Conservation (phyloP, 176 grass and related monocot species). For the Oryza punctata region DNA sequence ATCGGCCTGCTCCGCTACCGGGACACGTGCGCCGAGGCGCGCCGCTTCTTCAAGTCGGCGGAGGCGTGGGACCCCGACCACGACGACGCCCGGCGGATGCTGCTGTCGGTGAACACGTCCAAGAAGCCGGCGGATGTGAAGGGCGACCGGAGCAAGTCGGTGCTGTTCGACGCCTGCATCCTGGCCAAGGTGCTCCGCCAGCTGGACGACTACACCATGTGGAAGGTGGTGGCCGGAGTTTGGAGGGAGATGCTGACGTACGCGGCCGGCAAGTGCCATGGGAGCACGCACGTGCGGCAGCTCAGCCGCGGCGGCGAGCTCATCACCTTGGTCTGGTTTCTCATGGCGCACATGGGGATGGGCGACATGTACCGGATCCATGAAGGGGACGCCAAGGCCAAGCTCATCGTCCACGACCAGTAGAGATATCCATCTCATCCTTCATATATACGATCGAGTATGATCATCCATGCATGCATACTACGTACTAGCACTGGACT, state of each 20-base stretch:
- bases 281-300: conserved; percentile 36
- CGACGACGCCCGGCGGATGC: background rate
- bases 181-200: conserved; percentile 27
- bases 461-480: too few relatives aligned
- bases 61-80: background rate
- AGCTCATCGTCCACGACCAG: conserved; percentile 38
- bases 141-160: conserved; percentile 43
- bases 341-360: conserved; percentile 49
- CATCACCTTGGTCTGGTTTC: conserved; percentile 53
- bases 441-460: too few relatives aligned
- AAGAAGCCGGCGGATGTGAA: conserved; percentile 13
- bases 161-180: conserved; percentile 51
- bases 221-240: conserved; percentile 12
- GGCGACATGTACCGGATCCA: conserved; percentile 44
- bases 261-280: conserved; percentile 40
- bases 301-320: conserved; percentile 48
- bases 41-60: conserved; percentile 3
- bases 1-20: conserved; percentile 46
- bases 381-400: background rate
- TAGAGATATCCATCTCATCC: background rate
- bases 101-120: conserved; percentile 24
- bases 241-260: conserved; percentile 50
- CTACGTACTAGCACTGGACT: too few relatives aligned
- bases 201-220: background rate
- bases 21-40: conserved; percentile 50